These are phyloP conservation scores for Cercophora samala DNA, from an alignment of 495 filamentous ascomycete species.

Conservation along the genomic window DNA sequence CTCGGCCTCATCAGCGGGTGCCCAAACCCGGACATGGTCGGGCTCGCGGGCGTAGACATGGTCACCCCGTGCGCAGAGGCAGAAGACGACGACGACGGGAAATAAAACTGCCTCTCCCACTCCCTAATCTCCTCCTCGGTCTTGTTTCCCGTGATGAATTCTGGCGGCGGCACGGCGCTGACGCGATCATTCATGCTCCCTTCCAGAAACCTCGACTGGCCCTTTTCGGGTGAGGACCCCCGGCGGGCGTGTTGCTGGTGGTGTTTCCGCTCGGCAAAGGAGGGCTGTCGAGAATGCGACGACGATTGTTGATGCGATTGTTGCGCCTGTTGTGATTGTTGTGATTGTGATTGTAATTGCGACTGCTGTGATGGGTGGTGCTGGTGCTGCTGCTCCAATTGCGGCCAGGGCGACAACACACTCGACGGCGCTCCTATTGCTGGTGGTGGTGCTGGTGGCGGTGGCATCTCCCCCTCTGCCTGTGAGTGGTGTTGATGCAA, in stretches of 20 bases:
- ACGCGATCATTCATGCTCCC: constrained; percentile 74
- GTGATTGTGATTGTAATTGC: background rate
- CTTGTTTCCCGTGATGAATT: constrained; percentile 46
- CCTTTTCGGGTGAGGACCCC: background rate
- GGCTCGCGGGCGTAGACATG: background rate
- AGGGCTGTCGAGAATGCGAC: background rate
- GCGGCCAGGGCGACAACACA: background rate
- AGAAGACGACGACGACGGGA: constrained; percentile 4
- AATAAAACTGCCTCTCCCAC: constrained; percentile 40
- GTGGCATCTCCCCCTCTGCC: background rate
- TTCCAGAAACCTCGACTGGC: constrained; percentile 57
- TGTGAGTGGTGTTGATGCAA: background rate
- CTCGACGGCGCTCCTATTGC: no score
- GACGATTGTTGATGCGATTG: background rate
- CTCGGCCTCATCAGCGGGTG: constrained; percentile 1
- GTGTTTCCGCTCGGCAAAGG: background rate
- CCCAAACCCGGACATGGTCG: constrained; percentile 1
- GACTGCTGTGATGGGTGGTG: background rate
- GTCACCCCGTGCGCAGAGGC: background rate
- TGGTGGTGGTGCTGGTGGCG: no score
- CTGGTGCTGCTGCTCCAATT: background rate
- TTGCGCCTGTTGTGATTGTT: constrained; percentile 1
- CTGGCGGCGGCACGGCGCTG: constrained; percentile 62
- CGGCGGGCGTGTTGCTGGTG: background rate
- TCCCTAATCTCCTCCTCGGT: constrained; percentile 25